Percentiles rank a stretch among this genome's conserved stretches.
These are phyloP conservation scores for Mortierella sp. DNA, from an alignment of 371 early-diverging fungal genomes.

Conservation along the genomic window DNA sequence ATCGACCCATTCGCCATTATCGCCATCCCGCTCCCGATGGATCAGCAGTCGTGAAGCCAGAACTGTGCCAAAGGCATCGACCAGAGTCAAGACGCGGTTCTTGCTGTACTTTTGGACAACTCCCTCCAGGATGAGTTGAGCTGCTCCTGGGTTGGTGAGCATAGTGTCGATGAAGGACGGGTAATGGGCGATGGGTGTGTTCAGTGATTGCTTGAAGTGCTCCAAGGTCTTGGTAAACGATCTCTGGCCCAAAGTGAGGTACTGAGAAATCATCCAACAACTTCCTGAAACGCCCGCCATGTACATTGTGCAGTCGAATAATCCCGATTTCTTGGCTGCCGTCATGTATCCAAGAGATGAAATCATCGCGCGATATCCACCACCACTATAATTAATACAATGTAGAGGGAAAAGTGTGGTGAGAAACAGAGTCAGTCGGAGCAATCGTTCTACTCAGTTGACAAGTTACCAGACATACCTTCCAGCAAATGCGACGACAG, in stretches of 20 bases:
- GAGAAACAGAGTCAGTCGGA: background rate
- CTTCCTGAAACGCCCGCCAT: conserved; percentile 72
- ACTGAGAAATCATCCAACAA: conserved; percentile 65
- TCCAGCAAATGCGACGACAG: conserved; percentile 74
- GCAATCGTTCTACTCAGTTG: background rate
- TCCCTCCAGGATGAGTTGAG: conserved; percentile 65
- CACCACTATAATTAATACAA: conserved; percentile 63
- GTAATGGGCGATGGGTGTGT: conserved; percentile 34
- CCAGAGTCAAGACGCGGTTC: conserved; percentile 66
- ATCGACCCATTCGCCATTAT: conserved; percentile 48
- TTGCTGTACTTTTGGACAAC: conserved; percentile 66
- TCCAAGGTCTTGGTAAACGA: conserved; percentile 50
- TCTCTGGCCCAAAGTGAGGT: conserved; percentile 45
- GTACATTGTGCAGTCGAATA: conserved; percentile 70
- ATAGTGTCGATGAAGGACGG: conserved; percentile 46
- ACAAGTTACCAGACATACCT: conserved; percentile 57
- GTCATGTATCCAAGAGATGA: conserved; percentile 70
- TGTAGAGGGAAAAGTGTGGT: background rate
- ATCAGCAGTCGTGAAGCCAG: conserved; percentile 71
- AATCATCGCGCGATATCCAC: conserved; percentile 80
- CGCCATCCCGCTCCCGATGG: conserved; percentile 41
- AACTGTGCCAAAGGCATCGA: conserved; percentile 78
- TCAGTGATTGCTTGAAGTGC: conserved; percentile 47
- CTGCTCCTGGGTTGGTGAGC: conserved; percentile 53
- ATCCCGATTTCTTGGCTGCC: conserved; percentile 67